Conservation (phyloP, 2,329 filamentous ascomycete species). For the Aspergillus viridinutans region DNA sequence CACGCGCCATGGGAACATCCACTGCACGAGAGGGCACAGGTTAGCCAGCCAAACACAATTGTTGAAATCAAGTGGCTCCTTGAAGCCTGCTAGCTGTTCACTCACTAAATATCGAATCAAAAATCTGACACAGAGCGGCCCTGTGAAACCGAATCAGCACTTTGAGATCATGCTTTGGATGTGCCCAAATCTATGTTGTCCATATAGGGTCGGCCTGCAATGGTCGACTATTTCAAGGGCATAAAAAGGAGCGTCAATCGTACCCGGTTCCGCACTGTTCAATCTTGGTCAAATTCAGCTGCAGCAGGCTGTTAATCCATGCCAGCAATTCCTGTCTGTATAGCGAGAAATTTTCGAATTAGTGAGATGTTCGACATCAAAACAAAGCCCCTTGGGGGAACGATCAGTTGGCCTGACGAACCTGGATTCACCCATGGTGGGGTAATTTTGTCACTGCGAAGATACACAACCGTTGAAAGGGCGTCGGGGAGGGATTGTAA, state of each 20-base stretch:
- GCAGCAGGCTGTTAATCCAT: constrained; percentile 96
- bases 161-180: neutral
- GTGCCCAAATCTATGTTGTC: neutral
- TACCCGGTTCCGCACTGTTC: constrained; percentile 99
- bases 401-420: constrained; percentile 28
- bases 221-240: neutral
- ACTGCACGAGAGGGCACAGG: constrained; percentile 37
- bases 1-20: constrained; percentile 89
- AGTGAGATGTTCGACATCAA: constrained; percentile 6
- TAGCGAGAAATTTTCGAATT: constrained; percentile 9
- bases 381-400: constrained; percentile 14
- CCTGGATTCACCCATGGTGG: constrained; percentile 63
- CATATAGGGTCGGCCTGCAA: neutral
- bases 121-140: constrained; percentile 92
- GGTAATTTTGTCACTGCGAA: constrained; percentile 20
- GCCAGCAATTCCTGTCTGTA: constrained; percentile 86
- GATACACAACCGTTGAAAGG: neutral
- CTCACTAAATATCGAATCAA: constrained; percentile 91
- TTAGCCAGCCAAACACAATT: constrained; percentile 5
- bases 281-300: constrained; percentile 97
- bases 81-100: constrained; percentile 8
- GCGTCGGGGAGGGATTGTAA: constrained; percentile 1
- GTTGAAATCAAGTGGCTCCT: neutral
- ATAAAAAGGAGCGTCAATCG: constrained; percentile 24
- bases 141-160: constrained; percentile 45